Conservation (phyloP, 345 rosid species). For the Brassica rapa region DNA sequence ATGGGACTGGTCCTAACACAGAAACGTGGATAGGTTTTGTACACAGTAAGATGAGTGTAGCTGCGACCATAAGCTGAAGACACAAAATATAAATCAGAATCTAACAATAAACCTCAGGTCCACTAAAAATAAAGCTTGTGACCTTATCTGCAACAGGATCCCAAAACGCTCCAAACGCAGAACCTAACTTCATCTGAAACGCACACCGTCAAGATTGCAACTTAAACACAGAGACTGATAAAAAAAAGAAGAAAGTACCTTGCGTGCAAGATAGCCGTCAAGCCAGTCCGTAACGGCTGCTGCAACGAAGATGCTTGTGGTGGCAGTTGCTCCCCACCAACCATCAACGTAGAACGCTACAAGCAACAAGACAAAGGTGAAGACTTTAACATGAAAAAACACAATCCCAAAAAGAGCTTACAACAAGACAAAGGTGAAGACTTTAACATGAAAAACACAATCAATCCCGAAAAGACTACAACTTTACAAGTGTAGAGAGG, state of each 20-base stretch:
- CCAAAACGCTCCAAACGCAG: conserved; percentile 96
- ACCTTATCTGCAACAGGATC: conserved; percentile 99
- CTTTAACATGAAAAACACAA: not conserved
- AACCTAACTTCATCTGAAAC: conserved; percentile 80
- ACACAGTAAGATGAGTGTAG: conserved; percentile 86
- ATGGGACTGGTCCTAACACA: conserved; percentile 61
- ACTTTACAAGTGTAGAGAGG: not conserved
- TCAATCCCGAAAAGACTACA: not conserved
- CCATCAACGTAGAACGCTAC: conserved; percentile 80
- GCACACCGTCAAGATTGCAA: not conserved
- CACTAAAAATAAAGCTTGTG: not conserved
- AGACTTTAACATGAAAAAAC: not conserved
- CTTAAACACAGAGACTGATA: not conserved
- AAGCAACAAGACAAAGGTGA: not conserved
- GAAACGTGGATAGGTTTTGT: conserved; percentile 67
- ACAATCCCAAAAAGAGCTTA: not conserved
- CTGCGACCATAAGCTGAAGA: conserved; percentile 95
- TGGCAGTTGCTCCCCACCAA: conserved; percentile 92
- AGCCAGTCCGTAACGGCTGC: conserved; percentile 99
- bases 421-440: not conserved
- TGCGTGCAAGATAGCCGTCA: conserved; percentile 94
- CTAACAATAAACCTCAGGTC: not conserved
- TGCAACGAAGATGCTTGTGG: conserved; percentile 80
- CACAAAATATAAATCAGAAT: conserved; percentile 22
- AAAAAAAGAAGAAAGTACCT: conserved; percentile 47